Conservation (phyloP, 2,329 filamentous ascomycete genomes). For the Cladophialophora carrionii region DNA sequence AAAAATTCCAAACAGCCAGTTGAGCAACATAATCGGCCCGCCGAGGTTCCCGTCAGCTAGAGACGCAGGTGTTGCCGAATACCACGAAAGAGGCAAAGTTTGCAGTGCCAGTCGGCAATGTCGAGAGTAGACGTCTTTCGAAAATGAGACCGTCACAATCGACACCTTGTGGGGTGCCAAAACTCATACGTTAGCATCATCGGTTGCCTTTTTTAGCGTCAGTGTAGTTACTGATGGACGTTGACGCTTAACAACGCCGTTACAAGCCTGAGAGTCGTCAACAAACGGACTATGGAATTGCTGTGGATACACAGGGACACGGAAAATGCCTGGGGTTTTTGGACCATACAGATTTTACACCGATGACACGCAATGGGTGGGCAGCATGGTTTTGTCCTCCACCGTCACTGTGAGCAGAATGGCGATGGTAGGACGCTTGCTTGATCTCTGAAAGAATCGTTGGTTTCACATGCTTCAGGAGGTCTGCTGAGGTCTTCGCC, state of each 20-base stretch:
- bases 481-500: neutral
- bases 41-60: constrained; percentile 24
- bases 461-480: constrained; percentile 4
- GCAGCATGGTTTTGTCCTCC: constrained; percentile 10
- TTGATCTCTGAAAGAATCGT: neutral
- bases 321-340: constrained; percentile 17
- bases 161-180: neutral
- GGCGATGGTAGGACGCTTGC: neutral
- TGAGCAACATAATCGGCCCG: constrained; percentile 27
- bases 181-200: constrained; percentile 14
- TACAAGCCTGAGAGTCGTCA: neutral
- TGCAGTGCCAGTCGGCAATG: neutral
- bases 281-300: neutral
- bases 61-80: neutral
- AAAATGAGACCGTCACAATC: neutral
- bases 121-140: neutral
- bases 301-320: neutral
- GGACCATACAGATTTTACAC: constrained; percentile 24
- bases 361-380: constrained; percentile 6
- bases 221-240: neutral
- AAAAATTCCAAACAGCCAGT: constrained; percentile 34
- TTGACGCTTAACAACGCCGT: neutral
- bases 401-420: neutral
- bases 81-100: neutral
- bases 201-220: constrained; percentile 4